Evolutionary conservation across 805 yeast genomes (phyloP).

Genomic region (Saccharomycopsis fibuligera): DNA sequence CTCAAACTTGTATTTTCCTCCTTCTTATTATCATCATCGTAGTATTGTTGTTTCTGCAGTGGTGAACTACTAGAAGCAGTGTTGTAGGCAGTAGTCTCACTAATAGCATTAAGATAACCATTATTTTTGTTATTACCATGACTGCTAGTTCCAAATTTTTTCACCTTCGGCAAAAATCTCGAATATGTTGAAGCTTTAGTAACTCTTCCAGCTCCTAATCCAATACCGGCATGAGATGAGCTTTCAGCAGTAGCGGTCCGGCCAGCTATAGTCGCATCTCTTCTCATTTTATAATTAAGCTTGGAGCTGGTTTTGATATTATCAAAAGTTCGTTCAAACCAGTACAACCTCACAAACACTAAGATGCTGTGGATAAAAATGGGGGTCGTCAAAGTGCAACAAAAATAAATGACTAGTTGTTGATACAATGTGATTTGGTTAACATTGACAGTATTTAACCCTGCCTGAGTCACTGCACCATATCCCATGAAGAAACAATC

Average conservation of each 20-base stretch:
- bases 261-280: slow-evolving; percentile 67
- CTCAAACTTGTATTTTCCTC: background rate
- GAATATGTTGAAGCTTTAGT: no score
- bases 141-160: no score
- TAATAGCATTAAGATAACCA: background rate
- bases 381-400: slow-evolving; percentile 71
- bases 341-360: slow-evolving; percentile 71
- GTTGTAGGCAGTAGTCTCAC: background rate
- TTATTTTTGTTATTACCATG: background rate
- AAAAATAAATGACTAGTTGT: slow-evolving; percentile 63
- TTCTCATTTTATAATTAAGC: slow-evolving; percentile 70
- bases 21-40: background rate
- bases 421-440: slow-evolving; percentile 67
- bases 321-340: slow-evolving; percentile 86
- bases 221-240: no score
- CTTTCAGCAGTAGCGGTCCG: slow-evolving; percentile 32
- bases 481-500: slow-evolving; percentile 74
- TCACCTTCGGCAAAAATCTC: no score
- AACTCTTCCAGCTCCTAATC: no score
- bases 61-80: background rate
- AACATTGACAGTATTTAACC: slow-evolving; percentile 72
- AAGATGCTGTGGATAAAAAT: slow-evolving; percentile 79
- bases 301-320: slow-evolving; percentile 75
- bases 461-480: slow-evolving; percentile 87
- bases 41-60: background rate